phyloP scores from a whole-genome alignment of 345 rosid species.

The Erucastrum elatum region DNA sequence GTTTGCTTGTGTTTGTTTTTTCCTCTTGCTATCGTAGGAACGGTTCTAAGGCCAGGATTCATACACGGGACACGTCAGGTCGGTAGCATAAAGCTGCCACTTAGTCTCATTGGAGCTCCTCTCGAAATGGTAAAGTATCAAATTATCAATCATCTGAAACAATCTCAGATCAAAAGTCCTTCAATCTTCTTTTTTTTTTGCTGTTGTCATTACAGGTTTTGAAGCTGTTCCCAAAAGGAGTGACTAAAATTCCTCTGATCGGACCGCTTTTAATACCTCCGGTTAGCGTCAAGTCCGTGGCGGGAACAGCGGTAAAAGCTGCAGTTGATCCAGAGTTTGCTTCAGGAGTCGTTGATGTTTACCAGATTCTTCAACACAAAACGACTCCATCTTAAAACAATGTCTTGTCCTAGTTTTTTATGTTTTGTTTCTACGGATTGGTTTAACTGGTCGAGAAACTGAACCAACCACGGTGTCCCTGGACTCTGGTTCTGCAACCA shows the following conservation, averaged over 20 bases:
- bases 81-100: conserved; percentile 52
- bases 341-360: conserved; percentile 57
- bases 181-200: not conserved
- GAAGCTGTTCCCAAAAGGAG: conserved; percentile 46
- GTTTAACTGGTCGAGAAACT: not conserved
- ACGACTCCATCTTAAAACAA: not conserved
- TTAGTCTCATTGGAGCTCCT: conserved; percentile 62
- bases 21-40: conserved; percentile 38
- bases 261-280: conserved; percentile 66
- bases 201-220: conserved; percentile 43
- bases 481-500: not conserved
- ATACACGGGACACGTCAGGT: conserved; percentile 59
- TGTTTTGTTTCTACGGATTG: not conserved
- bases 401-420: not conserved
- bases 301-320: conserved; percentile 59
- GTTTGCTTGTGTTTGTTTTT: too few relatives aligned
- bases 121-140: conserved; percentile 51
- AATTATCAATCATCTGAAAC: not conserved
- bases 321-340: conserved; percentile 52
- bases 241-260: conserved; percentile 50
- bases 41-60: conserved; percentile 65
- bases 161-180: not conserved
- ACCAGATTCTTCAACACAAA: conserved; percentile 46
- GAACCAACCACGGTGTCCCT: not conserved
- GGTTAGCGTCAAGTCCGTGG: conserved; percentile 51